A percentile compares a stretch with the other conserved stretches of the same genome.
Conservation (phyloP, 176 grass and related monocot genomes). For the Puccinellia tenuiflora region DNA sequence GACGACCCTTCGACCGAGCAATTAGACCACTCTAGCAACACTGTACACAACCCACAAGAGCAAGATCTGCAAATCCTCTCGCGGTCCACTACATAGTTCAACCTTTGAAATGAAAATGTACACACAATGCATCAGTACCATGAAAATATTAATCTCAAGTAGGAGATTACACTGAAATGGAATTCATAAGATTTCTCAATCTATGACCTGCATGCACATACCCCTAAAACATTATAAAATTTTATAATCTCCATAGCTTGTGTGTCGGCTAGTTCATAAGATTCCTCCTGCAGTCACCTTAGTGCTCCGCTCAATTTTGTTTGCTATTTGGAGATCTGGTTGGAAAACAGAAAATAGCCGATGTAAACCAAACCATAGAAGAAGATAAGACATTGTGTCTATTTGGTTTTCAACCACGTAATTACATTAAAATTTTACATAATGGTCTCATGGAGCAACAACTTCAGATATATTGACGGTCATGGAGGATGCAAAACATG, state of each 20-base stretch:
- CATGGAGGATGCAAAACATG: too few relatives aligned
- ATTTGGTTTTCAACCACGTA: too few relatives aligned
- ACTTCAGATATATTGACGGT: too few relatives aligned
- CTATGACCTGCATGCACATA: constrained; percentile 27
- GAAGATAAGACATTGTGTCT: too few relatives aligned
- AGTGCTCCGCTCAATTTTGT: too few relatives aligned
- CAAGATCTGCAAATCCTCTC: constrained; percentile 39
- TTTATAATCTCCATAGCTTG: constrained; percentile 59
- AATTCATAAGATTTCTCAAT: not conserved
- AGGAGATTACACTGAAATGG: not conserved
- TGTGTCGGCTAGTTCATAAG: constrained; percentile 47
- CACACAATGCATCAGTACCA: not conserved
- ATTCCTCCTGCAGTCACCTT: too few relatives aligned
- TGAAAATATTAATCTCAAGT: not conserved
- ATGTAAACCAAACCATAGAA: too few relatives aligned
- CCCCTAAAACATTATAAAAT: constrained; percentile 60
- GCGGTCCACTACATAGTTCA: not conserved
- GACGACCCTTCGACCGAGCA: constrained; percentile 15
- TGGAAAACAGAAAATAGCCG: too few relatives aligned
- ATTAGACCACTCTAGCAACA: constrained; percentile 38
- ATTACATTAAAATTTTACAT: too few relatives aligned
- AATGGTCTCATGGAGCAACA: too few relatives aligned
- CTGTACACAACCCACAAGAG: constrained; percentile 40
- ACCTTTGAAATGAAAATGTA: not conserved
- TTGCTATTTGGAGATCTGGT: too few relatives aligned